Evolutionary conservation across 495 filamentous ascomycete species (phyloP).

Genomic region (Penicillium canariense): DNA sequence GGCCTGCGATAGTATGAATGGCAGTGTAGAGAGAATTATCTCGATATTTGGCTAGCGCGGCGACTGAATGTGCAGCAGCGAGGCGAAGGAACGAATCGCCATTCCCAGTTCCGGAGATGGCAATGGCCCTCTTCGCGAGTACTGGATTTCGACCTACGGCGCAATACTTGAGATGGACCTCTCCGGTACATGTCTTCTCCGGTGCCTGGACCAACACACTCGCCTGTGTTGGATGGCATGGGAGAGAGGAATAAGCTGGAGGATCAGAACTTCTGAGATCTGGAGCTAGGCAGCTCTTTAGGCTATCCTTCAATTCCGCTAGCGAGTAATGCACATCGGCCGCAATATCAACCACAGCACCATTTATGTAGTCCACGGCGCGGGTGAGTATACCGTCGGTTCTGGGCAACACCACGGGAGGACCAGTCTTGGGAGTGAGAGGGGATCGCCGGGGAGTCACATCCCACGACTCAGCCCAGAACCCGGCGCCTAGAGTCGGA

Average conservation of each 20-base stretch:
- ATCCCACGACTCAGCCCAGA: constrained; percentile 84
- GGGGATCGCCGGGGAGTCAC: constrained; percentile 24
- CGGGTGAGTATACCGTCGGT: neutral
- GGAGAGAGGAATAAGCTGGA: constrained; percentile 8
- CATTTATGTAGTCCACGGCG: neutral
- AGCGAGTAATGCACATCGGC: neutral
- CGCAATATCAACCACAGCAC: neutral
- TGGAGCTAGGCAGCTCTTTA: constrained; percentile 54
- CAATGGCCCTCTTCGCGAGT: constrained; percentile 50
- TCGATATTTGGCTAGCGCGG: constrained; percentile 67
- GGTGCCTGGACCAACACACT: neutral
- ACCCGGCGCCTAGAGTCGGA: constrained; percentile 80
- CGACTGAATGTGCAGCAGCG: constrained; percentile 68
- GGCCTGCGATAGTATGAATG: constrained; percentile 62
- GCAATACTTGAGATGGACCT: constrained; percentile 2
- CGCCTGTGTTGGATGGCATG: neutral
- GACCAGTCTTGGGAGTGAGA: neutral
- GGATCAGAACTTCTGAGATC: constrained; percentile 15
- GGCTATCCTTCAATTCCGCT: constrained; percentile 1
- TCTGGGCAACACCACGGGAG: neutral
- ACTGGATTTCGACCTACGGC: neutral
- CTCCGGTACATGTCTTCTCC: neutral
- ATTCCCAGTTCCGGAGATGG: constrained; percentile 82
- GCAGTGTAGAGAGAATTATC: constrained; percentile 44
- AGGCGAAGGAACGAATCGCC: constrained; percentile 83